A percentile compares a stretch with the other conserved stretches of the same genome.
Evolutionary conservation across 2,329 filamentous ascomycete genomes (phyloP).

Genomic region (Penicillium sp.): DNA sequence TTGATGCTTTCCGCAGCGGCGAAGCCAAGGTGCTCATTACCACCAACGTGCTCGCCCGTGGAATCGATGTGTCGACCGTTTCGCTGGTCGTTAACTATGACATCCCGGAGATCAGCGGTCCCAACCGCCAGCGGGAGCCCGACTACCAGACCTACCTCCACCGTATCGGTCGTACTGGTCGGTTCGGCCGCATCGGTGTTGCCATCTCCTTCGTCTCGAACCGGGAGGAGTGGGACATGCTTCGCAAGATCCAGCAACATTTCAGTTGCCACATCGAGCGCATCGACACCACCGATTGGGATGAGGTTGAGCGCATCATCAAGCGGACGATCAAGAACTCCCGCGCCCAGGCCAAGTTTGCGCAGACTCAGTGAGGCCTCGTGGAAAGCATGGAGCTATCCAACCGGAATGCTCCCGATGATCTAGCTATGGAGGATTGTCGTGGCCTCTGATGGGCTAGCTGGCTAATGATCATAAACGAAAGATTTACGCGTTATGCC

Average conservation of each 20-base stretch:
- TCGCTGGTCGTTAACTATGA: slow-evolving; percentile 99
- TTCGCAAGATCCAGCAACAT: slow-evolving; percentile 76
- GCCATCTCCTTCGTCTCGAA: slow-evolving; percentile 94
- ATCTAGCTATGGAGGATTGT: not conserved
- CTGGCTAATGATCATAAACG: slow-evolving; percentile 22
- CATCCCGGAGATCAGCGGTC: slow-evolving; percentile 67
- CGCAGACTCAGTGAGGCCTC: slow-evolving; percentile 6
- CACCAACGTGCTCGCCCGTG: slow-evolving; percentile 93
- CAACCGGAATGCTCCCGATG: not conserved
- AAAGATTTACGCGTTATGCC: slow-evolving; percentile 31
- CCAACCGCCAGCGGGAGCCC: slow-evolving; percentile 64
- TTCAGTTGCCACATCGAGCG: slow-evolving; percentile 81
- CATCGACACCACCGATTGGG: slow-evolving; percentile 86
- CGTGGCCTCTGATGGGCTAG: not conserved
- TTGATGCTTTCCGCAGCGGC: slow-evolving; percentile 83
- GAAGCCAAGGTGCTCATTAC: slow-evolving; percentile 95
- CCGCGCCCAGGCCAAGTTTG: slow-evolving; percentile 45
- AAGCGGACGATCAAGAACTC: slow-evolving; percentile 73
- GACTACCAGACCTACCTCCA: slow-evolving; percentile 97
- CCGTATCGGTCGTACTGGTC: slow-evolving; percentile 93
- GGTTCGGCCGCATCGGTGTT: slow-evolving; percentile 94
- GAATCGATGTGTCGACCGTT: slow-evolving; percentile 88
- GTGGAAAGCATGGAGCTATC: not conserved
- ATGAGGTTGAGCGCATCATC: slow-evolving; percentile 79
- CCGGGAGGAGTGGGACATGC: slow-evolving; percentile 74